A percentile compares a stretch with the other conserved stretches of the same genome.
Evolutionary conservation across 176 grass and related monocot genomes (phyloP).

Genomic region (Oryza glaberrima): DNA sequence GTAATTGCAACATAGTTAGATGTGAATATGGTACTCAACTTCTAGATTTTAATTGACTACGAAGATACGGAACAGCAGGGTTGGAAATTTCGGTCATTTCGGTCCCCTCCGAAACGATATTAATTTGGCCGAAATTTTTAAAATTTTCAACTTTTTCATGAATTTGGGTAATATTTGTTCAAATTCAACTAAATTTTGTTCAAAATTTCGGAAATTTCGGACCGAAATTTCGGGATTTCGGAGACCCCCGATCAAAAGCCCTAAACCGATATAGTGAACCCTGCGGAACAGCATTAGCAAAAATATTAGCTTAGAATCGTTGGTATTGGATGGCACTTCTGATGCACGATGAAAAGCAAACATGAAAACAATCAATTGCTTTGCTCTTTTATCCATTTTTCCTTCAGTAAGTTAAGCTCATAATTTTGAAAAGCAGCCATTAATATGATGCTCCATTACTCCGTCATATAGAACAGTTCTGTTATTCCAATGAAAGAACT

Average conservation of each 20-base stretch:
- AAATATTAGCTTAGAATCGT: neutral
- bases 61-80: neutral
- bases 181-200: too few relatives aligned
- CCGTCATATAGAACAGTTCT: neutral
- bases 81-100: too few relatives aligned
- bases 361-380: neutral
- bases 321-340: neutral
- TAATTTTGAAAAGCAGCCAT: neutral
- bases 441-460: neutral
- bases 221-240: too few relatives aligned
- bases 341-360: too few relatives aligned
- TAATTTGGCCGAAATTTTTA: too few relatives aligned
- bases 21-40: neutral
- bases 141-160: too few relatives aligned
- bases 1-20: neutral
- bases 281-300: neutral
- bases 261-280: too few relatives aligned
- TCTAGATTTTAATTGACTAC: neutral
- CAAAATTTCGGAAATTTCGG: too few relatives aligned
- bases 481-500: neutral
- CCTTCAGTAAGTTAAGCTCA: neutral
- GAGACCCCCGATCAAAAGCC: too few relatives aligned
- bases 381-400: neutral
- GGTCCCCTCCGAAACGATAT: too few relatives aligned
- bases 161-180: too few relatives aligned